Conservation (phyloP, 345 rosid genomes). For the Lumnitzera littorea region DNA sequence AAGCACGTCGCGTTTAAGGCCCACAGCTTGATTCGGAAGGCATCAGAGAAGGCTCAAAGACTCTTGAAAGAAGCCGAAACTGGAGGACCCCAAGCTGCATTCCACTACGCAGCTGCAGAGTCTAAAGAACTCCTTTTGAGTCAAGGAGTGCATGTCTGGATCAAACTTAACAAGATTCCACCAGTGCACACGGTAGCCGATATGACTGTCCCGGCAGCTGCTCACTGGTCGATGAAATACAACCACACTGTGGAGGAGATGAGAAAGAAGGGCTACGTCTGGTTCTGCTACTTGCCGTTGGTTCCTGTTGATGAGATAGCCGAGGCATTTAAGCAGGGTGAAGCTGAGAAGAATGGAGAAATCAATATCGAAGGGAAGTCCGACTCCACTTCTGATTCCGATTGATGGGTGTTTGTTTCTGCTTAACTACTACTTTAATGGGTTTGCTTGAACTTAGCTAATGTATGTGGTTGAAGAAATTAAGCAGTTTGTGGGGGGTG, state of each 20-base stretch:
- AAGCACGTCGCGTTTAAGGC: slow-evolving; percentile 42
- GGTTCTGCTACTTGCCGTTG: slow-evolving; percentile 46
- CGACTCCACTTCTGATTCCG: slow-evolving; percentile 42
- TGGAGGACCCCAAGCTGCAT: slow-evolving; percentile 60
- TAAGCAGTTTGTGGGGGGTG: background rate
- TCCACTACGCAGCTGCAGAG: slow-evolving; percentile 37
- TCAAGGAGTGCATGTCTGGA: slow-evolving; percentile 51
- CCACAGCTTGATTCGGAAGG: slow-evolving; percentile 23
- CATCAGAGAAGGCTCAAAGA: slow-evolving; percentile 38
- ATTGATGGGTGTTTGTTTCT: slow-evolving; percentile 14
- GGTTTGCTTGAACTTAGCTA: background rate
- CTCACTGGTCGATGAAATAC: slow-evolving; percentile 42
- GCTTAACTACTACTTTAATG: background rate
- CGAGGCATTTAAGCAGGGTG: slow-evolving; percentile 40
- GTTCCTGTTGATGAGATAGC: slow-evolving; percentile 65
- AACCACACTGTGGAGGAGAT: slow-evolving; percentile 34
- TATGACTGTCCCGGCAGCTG: slow-evolving; percentile 49
- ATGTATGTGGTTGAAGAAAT: too few relatives aligned
- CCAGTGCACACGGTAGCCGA: slow-evolving; percentile 41
- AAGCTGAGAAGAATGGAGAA: slow-evolving; percentile 28
- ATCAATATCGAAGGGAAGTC: slow-evolving; percentile 9
- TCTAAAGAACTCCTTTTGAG: slow-evolving; percentile 40
- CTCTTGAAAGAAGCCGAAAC: slow-evolving; percentile 43
- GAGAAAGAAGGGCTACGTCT: slow-evolving; percentile 50
- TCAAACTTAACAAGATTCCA: slow-evolving; percentile 37